These are phyloP conservation scores for Aspergillus bertholletiae DNA, from an alignment of 495 filamentous ascomycete species.

Conservation along the genomic window DNA sequence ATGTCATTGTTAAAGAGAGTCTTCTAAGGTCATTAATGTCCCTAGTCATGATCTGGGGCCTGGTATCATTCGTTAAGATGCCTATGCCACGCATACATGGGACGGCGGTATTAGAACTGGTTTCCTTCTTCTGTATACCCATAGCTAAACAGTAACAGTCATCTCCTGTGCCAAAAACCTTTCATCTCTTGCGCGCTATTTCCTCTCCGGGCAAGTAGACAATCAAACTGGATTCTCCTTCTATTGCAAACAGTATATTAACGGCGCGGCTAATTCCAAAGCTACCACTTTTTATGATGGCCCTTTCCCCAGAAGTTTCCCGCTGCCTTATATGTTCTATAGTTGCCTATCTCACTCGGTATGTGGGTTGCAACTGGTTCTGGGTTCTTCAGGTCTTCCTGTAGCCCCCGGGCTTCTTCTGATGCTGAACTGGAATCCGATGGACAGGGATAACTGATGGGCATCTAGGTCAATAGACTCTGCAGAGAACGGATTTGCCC, in stretches of 20 bases:
- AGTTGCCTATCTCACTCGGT: conserved; percentile 66
- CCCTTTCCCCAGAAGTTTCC: conserved; percentile 76
- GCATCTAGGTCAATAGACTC: neutral
- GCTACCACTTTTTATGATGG: conserved; percentile 81
- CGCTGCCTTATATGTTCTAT: conserved; percentile 73
- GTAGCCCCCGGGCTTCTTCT: conserved; percentile 64
- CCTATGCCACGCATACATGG: conserved; percentile 65
- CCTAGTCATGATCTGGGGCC: conserved; percentile 69
- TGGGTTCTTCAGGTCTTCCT: conserved; percentile 60
- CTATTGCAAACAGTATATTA: conserved; percentile 78
- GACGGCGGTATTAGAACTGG: conserved; percentile 68
- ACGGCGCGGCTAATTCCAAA: conserved; percentile 77
- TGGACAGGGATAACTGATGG: conserved; percentile 49
- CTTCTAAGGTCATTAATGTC: conserved; percentile 68
- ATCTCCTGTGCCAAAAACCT: conserved; percentile 61
- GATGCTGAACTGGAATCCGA: conserved; percentile 63
- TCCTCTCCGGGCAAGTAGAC: conserved; percentile 75
- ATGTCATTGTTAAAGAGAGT: conserved; percentile 36
- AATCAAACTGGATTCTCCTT: conserved; percentile 74
- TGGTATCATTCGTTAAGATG: conserved; percentile 80
- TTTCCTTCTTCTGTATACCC: conserved; percentile 59
- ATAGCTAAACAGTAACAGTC: conserved; percentile 57
- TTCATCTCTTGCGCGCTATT: conserved; percentile 70
- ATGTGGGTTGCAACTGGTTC: conserved; percentile 62
- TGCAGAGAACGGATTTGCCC: conserved; percentile 8